These are phyloP conservation scores for Ophiocordyceps camponoti-floridani DNA, from an alignment of 2,329 filamentous ascomycete species.

Conservation along the genomic window DNA sequence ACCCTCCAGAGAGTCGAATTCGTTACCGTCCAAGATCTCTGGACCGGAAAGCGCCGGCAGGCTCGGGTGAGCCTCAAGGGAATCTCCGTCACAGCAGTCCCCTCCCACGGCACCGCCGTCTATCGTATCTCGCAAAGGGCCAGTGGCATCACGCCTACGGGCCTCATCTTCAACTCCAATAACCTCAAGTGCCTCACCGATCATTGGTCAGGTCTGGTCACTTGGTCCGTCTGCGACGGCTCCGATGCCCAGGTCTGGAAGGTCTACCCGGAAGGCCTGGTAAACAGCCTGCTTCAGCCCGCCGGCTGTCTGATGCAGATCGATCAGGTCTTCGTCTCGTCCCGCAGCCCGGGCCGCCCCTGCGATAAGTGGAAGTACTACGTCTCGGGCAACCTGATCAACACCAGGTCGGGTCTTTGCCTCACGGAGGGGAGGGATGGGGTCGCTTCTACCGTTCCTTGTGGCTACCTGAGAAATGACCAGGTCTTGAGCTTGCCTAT, in stretches of 20 bases:
- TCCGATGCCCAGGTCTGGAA: constrained; percentile 24
- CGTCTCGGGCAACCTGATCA: constrained; percentile 23
- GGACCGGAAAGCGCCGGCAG: constrained; percentile 15
- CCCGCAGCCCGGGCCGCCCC: neutral
- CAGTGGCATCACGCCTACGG: constrained; percentile 19
- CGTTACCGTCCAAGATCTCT: constrained; percentile 20
- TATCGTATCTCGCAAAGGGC: constrained; percentile 19
- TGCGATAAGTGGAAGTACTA: constrained; percentile 21
- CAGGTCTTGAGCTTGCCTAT: constrained; percentile 28
- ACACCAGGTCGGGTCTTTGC: constrained; percentile 13
- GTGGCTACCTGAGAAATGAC: constrained; percentile 18
- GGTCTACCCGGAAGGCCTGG: constrained; percentile 11
- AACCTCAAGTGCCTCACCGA: constrained; percentile 24
- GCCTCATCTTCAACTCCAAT: constrained; percentile 29
- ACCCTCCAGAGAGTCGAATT: constrained; percentile 10
- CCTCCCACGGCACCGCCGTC: constrained; percentile 21
- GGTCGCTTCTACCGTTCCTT: constrained; percentile 10
- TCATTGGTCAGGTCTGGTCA: constrained; percentile 7
- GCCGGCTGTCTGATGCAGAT: constrained; percentile 14
- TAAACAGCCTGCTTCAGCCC: constrained; percentile 18
- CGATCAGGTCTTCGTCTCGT: constrained; percentile 2
- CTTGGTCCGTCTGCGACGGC: constrained; percentile 18
- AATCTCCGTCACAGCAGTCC: constrained; percentile 11
- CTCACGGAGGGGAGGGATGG: constrained; percentile 17
- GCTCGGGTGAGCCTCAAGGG: constrained; percentile 7